Evolutionary conservation across 2,329 filamentous ascomycete genomes (phyloP).

Genomic region (Microsporum audouinii): DNA sequence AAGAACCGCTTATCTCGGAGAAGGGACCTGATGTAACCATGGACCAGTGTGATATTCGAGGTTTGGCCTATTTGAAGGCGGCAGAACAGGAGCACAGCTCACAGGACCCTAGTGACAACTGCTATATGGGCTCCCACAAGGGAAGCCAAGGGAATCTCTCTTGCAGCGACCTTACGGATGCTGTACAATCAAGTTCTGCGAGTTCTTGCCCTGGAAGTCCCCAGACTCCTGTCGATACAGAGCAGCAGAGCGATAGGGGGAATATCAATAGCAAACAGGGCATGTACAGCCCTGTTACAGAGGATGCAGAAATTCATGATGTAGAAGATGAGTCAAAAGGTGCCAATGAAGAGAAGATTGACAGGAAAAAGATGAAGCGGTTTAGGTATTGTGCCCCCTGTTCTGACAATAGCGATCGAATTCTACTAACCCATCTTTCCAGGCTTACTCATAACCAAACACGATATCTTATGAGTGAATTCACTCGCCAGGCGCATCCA

Average conservation of each 20-base stretch:
- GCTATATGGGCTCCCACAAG: slow-evolving; percentile 2
- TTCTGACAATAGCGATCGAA: neutral
- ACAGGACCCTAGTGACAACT: neutral
- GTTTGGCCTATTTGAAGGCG: slow-evolving; percentile 1
- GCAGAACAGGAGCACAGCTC: neutral
- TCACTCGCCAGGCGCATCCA: slow-evolving; percentile 85
- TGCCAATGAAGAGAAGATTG: slow-evolving; percentile 20
- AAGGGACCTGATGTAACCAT: neutral
- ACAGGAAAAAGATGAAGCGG: slow-evolving; percentile 36
- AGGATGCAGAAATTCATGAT: slow-evolving; percentile 16
- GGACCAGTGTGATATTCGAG: slow-evolving; percentile 1
- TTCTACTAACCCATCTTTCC: slow-evolving; percentile 16
- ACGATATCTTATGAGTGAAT: slow-evolving; percentile 95
- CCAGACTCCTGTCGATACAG: slow-evolving; percentile 11
- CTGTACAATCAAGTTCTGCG: slow-evolving; percentile 2
- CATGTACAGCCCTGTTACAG: slow-evolving; percentile 5
- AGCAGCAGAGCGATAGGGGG: slow-evolving; percentile 1
- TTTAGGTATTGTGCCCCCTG: slow-evolving; percentile 24
- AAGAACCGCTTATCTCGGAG: neutral
- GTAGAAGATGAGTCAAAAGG: slow-evolving; percentile 22
- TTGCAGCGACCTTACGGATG: neutral
- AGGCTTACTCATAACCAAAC: slow-evolving; percentile 94
- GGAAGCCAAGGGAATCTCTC: slow-evolving; percentile 1
- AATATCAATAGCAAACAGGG: slow-evolving; percentile 12
- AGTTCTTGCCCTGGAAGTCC: slow-evolving; percentile 1